phyloP scores from a whole-genome alignment of 2,329 filamentous ascomycete genomes.

The Blastomyces silverae region DNA sequence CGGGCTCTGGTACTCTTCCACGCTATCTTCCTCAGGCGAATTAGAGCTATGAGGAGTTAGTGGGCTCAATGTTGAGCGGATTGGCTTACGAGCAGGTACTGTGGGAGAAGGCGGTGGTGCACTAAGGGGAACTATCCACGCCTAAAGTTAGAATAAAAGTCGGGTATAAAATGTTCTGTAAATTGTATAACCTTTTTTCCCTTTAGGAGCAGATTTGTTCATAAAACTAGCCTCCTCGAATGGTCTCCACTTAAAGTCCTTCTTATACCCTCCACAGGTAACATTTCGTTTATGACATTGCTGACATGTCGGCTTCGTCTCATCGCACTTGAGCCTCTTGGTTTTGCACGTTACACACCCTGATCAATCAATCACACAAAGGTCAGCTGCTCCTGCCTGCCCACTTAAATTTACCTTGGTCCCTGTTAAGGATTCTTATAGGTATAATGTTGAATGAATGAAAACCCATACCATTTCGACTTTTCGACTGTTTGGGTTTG shows the following conservation, averaged over 20 bases:
- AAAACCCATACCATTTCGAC: slow-evolving; percentile 59
- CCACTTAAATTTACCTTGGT: slow-evolving; percentile 4
- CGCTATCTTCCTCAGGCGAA: slow-evolving; percentile 1
- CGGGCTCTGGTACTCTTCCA: neutral
- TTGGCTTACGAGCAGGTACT: neutral
- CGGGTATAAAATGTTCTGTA: neutral
- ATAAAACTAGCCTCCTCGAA: slow-evolving; percentile 58
- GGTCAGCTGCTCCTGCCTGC: neutral
- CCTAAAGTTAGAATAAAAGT: neutral
- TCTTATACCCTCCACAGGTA: slow-evolving; percentile 63
- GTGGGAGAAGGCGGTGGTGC: slow-evolving; percentile 9
- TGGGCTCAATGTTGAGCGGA: neutral
- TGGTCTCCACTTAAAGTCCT: slow-evolving; percentile 67
- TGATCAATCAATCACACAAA: slow-evolving; percentile 31
- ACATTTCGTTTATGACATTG: slow-evolving; percentile 62
- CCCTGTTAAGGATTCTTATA: slow-evolving; percentile 15
- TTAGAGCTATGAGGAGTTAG: slow-evolving; percentile 8
- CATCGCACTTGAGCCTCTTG: slow-evolving; percentile 67
- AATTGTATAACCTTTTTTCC: slow-evolving; percentile 41
- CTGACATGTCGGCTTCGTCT: slow-evolving; percentile 60
- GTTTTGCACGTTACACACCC: slow-evolving; percentile 68
- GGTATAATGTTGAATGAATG: slow-evolving; percentile 17
- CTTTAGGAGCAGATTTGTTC: slow-evolving; percentile 34
- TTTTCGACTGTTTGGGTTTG: slow-evolving; percentile 68
- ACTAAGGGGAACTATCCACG: neutral